Percentiles rank a stretch among this genome's conserved stretches.
phyloP scores from a whole-genome alignment of 768 basidiomycete species.

The Kwoniella botswanensis region DNA sequence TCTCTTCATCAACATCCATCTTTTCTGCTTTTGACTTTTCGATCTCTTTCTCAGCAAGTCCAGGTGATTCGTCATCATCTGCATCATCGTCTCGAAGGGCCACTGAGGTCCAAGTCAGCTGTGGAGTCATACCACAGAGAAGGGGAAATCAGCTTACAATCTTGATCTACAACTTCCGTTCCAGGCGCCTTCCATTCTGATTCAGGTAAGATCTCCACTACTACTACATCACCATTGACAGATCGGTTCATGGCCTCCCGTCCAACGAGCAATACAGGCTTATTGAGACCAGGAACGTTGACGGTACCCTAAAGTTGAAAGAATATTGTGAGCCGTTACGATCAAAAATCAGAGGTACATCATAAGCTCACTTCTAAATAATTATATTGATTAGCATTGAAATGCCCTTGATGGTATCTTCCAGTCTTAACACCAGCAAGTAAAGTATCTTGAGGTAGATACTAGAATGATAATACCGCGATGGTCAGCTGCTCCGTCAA shows the following conservation, averaged over 20 bases:
- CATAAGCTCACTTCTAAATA: conserved; percentile 75
- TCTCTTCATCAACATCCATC: conserved; percentile 46
- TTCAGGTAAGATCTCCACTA: conserved; percentile 82
- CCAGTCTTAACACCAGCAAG: conserved; percentile 84
- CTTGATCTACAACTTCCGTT: conserved; percentile 92
- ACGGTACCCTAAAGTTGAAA: conserved; percentile 71
- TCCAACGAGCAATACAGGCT: conserved; percentile 81
- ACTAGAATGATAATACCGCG: conserved; percentile 62
- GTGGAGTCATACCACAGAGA: not conserved
- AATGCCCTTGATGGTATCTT: conserved; percentile 86
- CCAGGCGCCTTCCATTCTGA: conserved; percentile 89
- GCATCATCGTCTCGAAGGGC: conserved; percentile 86
- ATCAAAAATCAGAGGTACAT: not conserved
- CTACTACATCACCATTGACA: conserved; percentile 90
- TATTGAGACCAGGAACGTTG: conserved; percentile 71
- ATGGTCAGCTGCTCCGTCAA: too few relatives aligned
- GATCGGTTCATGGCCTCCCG: conserved; percentile 95
- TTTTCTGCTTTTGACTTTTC: conserved; percentile 53
- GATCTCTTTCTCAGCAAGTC: conserved; percentile 61
- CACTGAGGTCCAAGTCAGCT: conserved; percentile 60
- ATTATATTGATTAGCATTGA: conserved; percentile 93
- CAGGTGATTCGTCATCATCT: conserved; percentile 64
- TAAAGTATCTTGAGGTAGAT: conserved; percentile 73
- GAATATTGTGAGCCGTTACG: not conserved
- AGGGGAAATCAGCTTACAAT: conserved; percentile 64